phyloP scores from a whole-genome alignment of 257 asterid species.

The Thymus mandschuricus region DNA sequence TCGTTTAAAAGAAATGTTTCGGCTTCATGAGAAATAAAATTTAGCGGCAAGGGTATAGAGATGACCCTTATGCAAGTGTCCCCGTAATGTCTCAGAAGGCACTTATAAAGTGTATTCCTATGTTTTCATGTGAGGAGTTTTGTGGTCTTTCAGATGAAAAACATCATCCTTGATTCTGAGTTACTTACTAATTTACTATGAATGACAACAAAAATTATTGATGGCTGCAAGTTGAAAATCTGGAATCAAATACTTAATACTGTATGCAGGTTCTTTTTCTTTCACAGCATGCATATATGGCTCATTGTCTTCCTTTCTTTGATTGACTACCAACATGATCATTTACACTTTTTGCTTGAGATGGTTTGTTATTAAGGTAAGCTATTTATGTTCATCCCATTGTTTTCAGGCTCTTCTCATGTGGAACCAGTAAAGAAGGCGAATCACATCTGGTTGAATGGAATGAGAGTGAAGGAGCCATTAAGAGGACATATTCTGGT shows the following conservation, averaged over 20 bases:
- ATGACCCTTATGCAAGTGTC: not conserved
- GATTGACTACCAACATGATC: not conserved
- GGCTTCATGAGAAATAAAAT: not conserved
- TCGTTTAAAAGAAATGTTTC: not conserved
- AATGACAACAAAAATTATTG: not conserved
- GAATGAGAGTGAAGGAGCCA: constrained; percentile 97
- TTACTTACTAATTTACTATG: not conserved
- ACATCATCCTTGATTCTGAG: not conserved
- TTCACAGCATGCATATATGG: not conserved
- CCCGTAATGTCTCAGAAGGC: not conserved
- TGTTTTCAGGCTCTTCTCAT: constrained; percentile 81
- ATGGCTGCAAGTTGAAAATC: not conserved
- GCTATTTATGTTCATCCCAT: constrained; percentile 25
- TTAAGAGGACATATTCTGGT: constrained; percentile 79
- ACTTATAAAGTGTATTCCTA: not conserved
- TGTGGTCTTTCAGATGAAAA: not conserved
- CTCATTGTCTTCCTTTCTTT: not conserved
- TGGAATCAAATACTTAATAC: not conserved
- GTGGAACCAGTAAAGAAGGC: constrained; percentile 96
- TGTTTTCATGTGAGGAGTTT: not conserved
- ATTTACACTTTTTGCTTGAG: constrained; percentile 2
- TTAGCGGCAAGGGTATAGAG: not conserved
- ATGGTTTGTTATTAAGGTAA: constrained; percentile 1
- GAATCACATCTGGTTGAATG: constrained; percentile 95
- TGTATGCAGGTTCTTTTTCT: constrained; percentile 3